A percentile compares a stretch with the other conserved stretches of the same genome.
phyloP scores from a whole-genome alignment of 306 rosid genomes.

The Rosa rugosa region DNA sequence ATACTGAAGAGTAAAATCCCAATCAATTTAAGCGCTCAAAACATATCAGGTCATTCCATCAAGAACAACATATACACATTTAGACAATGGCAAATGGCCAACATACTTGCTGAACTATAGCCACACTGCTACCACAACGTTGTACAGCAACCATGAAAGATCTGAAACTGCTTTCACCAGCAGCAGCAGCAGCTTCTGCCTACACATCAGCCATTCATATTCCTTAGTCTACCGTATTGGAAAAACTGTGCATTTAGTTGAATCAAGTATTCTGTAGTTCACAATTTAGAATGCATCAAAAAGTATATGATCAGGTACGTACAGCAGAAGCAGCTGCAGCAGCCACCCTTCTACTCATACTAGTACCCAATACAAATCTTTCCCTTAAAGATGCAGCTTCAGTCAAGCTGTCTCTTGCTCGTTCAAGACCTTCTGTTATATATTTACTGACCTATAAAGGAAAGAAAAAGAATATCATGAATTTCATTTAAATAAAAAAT shows the following conservation, averaged over 20 bases:
- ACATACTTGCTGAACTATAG: conserved; percentile 94
- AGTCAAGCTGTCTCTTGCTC: conserved; percentile 89
- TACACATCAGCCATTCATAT: conserved; percentile 43
- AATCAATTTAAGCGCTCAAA: conserved; percentile 28
- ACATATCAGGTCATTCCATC: conserved; percentile 12
- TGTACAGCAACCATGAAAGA: conserved; percentile 99
- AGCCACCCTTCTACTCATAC: conserved; percentile 88
- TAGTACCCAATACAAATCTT: conserved; percentile 79
- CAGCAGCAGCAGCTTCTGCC: conserved; percentile 99
- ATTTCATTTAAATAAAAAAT: not conserved
- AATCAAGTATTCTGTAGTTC: not conserved
- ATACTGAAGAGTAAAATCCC: conserved; percentile 54
- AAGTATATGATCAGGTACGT: conserved; percentile 33
- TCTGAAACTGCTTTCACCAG: conserved; percentile 99
- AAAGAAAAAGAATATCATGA: not conserved
- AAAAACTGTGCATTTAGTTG: conserved; percentile 24
- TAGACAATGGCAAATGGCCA: conserved; percentile 22
- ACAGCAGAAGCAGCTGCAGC: conserved; percentile 99
- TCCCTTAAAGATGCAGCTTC: conserved; percentile 98
- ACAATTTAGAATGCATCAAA: conserved; percentile 31
- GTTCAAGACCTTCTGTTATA: conserved; percentile 92
- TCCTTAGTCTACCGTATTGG: conserved; percentile 19
- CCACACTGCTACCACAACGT: conserved; percentile 99
- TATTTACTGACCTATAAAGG: conserved; percentile 84
- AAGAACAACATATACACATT: conserved; percentile 16